Evolutionary conservation across 83 land plant species (phyloP), one percentile per base, ranked within the genome.

Genomic region (Isoetes engelmannii): DNA sequence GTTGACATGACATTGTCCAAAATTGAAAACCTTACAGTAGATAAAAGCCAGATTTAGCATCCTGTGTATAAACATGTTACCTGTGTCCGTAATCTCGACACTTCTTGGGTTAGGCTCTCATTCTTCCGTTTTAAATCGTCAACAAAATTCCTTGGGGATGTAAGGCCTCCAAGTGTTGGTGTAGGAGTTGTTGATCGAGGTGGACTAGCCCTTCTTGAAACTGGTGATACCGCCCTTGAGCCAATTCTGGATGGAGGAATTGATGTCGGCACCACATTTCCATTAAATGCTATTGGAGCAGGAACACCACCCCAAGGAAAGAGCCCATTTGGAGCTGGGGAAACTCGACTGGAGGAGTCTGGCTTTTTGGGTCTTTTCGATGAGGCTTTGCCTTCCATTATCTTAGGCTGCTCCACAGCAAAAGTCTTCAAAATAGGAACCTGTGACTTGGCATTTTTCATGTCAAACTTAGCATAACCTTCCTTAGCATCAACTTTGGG

Each of bases 151-250:
- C 78, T 82, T 47, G 80, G 82, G 49, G 84, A 72, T 44, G 81
- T 65, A 6, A 85, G 69, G 43, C 90, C 90, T 49, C 64, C 73
- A 51, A 86, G 65, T 69, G 82, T 84, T 61, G 87, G 90, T 13
- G 81, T 84, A 18, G 92, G 89, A 20, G 90, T 86, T 9, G 85
- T 77, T 8, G 87, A 76, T 57, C 85, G 87, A 71, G 89, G 92
- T 47, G 89, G 89, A 74, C 90, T 89, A 5, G 84, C 50, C 48
- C 85, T 75, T 77, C 87, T 84, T 54, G 93, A 89, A 58, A 78
- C 87, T 63, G 72, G 84, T 5, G 87, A 80, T 69, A 71, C 74
- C 18, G 55, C 20, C 69, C 80, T 45, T 70, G 69, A 47, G 73
- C 77, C 82, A 78, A 79, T 70, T 70, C 48, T 53, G 17, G 70